These are phyloP conservation scores for Fusarium globosum DNA, from an alignment of 2,329 filamentous ascomycete genomes.

Conservation along the genomic window DNA sequence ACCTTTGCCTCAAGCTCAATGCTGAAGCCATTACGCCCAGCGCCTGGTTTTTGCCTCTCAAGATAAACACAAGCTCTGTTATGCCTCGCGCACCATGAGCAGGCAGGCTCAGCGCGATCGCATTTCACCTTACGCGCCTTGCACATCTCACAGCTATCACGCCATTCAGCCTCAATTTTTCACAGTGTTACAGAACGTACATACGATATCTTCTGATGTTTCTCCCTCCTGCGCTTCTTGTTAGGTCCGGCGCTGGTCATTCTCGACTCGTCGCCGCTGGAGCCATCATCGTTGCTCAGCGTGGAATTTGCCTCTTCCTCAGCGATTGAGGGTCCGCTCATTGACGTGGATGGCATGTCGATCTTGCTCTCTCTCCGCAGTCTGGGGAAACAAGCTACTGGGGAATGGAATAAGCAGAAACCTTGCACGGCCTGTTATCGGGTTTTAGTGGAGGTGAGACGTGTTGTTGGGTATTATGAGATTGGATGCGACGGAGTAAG, in stretches of 20 bases:
- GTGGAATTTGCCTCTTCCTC: constrained; percentile 53
- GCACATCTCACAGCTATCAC: constrained; percentile 56
- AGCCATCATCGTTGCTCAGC: constrained; percentile 52
- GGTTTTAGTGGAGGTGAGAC: constrained; percentile 13
- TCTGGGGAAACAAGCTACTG: constrained; percentile 35
- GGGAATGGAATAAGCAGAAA: constrained; percentile 15
- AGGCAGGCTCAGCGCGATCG: constrained; percentile 68
- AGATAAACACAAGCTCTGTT: constrained; percentile 74
- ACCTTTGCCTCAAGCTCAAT: constrained; percentile 68
- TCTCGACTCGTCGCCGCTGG: constrained; percentile 51
- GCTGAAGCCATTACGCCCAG: constrained; percentile 70
- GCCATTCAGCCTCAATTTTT: not conserved
- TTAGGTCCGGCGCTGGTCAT: constrained; percentile 34
- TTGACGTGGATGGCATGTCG: constrained; percentile 41
- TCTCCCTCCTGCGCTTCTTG: constrained; percentile 55
- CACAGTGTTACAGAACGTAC: constrained; percentile 21
- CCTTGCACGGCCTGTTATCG: constrained; percentile 19
- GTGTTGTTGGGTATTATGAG: constrained; percentile 10
- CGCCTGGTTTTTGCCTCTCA: constrained; percentile 76
- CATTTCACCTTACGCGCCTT: constrained; percentile 60
- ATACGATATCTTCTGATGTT: constrained; percentile 58
- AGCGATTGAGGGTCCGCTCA: constrained; percentile 45
- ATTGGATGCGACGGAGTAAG: constrained; percentile 5
- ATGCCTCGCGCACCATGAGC: constrained; percentile 77
- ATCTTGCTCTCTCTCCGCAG: constrained; percentile 44